Evolutionary conservation across 441 rosid genomes (phyloP), one percentile per base, ranked within the genome.

Genomic region (Populus hybrid): DNA sequence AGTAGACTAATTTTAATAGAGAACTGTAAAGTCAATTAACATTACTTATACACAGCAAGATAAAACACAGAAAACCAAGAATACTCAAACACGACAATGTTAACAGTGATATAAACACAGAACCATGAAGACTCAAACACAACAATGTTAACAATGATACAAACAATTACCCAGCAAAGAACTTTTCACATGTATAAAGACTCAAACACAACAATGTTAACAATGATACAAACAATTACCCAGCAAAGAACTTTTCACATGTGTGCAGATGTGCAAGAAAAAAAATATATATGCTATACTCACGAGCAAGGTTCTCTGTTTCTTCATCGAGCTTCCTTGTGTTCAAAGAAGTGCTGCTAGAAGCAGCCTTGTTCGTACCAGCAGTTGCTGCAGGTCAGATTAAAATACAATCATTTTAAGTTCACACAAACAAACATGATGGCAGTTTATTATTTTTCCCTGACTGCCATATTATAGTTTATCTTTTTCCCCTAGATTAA

Each of bases 271-370:
- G 12, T 61, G 74, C 24, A 77, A 20, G 74, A 65, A 12, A 34
- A 73, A 70, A 59, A 24, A 11, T 23, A 75, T 1, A 32, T 42
- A 57, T 8, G 40, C 24, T 59, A 20, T 35, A 87, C 98, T 90
- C 84, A 94, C 98, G 98, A 77, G 95, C 11, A 69, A 94, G 88
- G 79, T 90, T 94, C 88, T 94, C 97, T 18, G 97, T 89, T 73
- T 94, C 97, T 46, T 94, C 97, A 84, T 94, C 98, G 21, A 93
- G 97, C 87, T 81, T 91, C 89, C 91, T 91, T 10, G 98, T 95
- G 84, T 93, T 95, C 85, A 95, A 78, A 73, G 96, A 81, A 75
- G 97, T 94, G 83, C 97, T 78, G 78, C 97, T 93, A 6, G 98
- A 93, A 38, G 98, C 97, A 8, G 98, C 91, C 82, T 83, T 94